phyloP scores from a whole-genome alignment of 2,329 filamentous ascomycete genomes.

The Claviceps humidiphila region DNA sequence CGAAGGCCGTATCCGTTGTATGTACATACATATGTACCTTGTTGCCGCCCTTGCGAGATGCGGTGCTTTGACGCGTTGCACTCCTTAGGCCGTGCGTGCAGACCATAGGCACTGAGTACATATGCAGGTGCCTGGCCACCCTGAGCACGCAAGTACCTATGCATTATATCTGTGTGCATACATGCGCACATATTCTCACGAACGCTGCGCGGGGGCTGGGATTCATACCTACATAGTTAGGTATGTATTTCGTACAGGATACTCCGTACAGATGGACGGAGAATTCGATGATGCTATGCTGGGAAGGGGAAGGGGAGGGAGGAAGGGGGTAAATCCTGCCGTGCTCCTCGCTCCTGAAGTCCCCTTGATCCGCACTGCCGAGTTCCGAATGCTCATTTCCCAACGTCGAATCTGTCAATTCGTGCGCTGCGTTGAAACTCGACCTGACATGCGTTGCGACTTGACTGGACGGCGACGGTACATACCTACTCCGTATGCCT shows the following conservation, averaged over 20 bases:
- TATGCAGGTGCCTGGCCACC: too few species aligned
- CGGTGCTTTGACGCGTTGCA: neutral
- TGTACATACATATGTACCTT: neutral
- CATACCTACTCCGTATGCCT: neutral
- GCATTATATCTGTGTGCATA: neutral
- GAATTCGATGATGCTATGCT: neutral
- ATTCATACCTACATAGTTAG: too few species aligned
- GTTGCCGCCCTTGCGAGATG: neutral
- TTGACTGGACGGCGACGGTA: neutral
- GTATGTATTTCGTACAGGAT: too few species aligned
- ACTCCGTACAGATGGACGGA: neutral
- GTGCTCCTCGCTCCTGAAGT: neutral
- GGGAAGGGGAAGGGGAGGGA: neutral
- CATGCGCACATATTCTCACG: neutral
- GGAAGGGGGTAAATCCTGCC: neutral
- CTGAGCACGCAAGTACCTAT: too few species aligned
- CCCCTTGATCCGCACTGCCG: neutral
- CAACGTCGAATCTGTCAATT: neutral
- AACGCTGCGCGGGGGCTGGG: neutral
- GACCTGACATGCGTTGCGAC: neutral
- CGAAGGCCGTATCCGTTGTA: neutral
- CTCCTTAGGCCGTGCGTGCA: neutral
- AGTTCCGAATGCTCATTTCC: neutral
- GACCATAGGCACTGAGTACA: neutral
- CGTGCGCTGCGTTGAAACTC: neutral